Evolutionary conservation across 2,329 filamentous ascomycete species (phyloP).

Genomic region (Trichoderma semiorbis): DNA sequence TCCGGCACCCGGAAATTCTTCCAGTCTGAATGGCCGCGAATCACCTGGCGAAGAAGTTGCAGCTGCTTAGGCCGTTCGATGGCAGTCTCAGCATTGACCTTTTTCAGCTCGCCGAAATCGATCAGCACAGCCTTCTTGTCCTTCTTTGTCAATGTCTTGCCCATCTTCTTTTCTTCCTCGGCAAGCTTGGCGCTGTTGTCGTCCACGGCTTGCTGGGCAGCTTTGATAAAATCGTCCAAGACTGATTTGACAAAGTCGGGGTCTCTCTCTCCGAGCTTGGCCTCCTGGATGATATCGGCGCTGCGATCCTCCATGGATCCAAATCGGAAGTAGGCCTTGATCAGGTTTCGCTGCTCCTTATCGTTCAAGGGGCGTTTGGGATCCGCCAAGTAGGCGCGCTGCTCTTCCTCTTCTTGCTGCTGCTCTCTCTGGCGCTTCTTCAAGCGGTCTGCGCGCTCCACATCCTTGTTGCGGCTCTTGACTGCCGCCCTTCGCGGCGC

Average conservation of each 20-base stretch:
- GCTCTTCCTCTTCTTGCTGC: conserved; percentile 67
- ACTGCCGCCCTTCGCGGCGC: conserved; percentile 72
- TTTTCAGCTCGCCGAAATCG: conserved; percentile 88
- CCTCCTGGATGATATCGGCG: conserved; percentile 83
- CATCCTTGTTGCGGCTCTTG: conserved; percentile 54
- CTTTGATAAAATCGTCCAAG: conserved; percentile 67
- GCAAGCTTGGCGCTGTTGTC: conserved; percentile 69
- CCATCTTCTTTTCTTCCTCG: conserved; percentile 75
- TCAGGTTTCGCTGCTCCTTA: conserved; percentile 88
- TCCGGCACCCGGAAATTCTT: conserved; percentile 82
- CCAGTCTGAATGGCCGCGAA: conserved; percentile 65
- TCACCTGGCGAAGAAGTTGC: conserved; percentile 73
- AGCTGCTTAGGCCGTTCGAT: conserved; percentile 88
- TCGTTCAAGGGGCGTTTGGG: conserved; percentile 86
- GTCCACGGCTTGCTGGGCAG: conserved; percentile 57
- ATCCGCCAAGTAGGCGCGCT: conserved; percentile 70
- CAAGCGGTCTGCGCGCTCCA: conserved; percentile 62
- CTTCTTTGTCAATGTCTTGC: conserved; percentile 88
- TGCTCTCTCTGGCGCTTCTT: conserved; percentile 65
- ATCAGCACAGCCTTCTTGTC: conserved; percentile 96
- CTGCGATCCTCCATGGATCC: conserved; percentile 85
- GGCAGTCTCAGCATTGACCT: conserved; percentile 93
- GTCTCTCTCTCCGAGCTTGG: conserved; percentile 79
- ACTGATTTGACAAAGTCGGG: conserved; percentile 72
- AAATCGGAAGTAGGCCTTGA: conserved; percentile 85